Base-by-base conservation (phyloP, 2,329 filamentous ascomycete species). In the Lasiodiplodia sp. region DNA sequence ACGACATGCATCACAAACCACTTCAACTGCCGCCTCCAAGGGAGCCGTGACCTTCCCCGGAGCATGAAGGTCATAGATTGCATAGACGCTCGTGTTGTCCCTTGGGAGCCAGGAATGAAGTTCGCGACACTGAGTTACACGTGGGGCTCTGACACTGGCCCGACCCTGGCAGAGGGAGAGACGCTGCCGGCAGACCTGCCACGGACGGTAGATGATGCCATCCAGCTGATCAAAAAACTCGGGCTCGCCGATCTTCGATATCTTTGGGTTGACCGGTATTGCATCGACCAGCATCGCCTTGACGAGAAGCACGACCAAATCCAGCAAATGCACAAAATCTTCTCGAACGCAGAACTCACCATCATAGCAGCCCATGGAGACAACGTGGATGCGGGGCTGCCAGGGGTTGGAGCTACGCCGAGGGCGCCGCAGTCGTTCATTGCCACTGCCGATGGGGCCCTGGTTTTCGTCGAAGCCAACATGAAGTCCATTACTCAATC, bases 161-260 rank as follows among this genome's bases (percentile, higher is more conserved):
- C 38, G 8, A 16, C 47, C 14, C 23, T 16, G 57, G 8, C 10
- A 11, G 11, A n/a, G 2, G 34, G n/a, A 40, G 53, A 37, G 34
- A 5, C 2, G 14, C 10, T 31, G 11, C 34, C 28, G 16, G 2
- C 8, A 14, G 10, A 3, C 18, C 37, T 51, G 11, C 58, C 28
- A 44, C 21, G 3, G 23, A 70, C 69, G 11, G 62, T 73, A 8
- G 64, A 63, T 12, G 73, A 75, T 57, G 69, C 70, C 12, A 70
- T 75, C 16, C 31, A 40, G 12, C 31, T 73, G 2, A 47, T 69
- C 21, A 56, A 56, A 12, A 66, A 40, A 31, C 23, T 73, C 14
- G 23, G n/a, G 11, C 16, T 49, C 14, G 7, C 25, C 8, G 70
- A 68, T 12, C 23, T 66, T 25, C 49, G 21, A 14, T 55, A 55